Conservation (phyloP, 805 yeast species). For the Candida easanensis region DNA sequence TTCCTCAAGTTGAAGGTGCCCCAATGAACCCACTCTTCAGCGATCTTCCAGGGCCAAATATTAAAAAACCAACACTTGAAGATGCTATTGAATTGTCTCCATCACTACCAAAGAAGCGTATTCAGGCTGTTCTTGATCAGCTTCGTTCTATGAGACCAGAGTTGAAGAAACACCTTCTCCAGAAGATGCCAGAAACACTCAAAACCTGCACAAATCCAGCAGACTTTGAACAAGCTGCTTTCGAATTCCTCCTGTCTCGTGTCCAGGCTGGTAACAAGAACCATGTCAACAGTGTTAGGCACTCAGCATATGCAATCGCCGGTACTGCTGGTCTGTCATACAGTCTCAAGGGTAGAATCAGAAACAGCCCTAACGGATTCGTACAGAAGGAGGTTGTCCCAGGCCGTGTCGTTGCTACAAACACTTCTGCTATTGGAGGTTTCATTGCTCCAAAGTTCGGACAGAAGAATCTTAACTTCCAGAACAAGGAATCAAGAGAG, state of each 20-base stretch:
- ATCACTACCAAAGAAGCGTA: slow-evolving; percentile 3
- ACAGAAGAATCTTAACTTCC: slow-evolving; percentile 33
- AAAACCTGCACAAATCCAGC: slow-evolving; percentile 22
- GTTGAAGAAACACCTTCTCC: slow-evolving; percentile 53
- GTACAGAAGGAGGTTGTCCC: slow-evolving; percentile 53
- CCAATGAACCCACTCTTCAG: slow-evolving; percentile 35
- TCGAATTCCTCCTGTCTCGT: slow-evolving; percentile 30
- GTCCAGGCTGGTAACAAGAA: slow-evolving; percentile 8
- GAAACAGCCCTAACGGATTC: slow-evolving; percentile 70
- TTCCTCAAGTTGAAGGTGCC: slow-evolving; percentile 25
- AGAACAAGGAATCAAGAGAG: slow-evolving; percentile 42
- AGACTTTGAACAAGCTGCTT: slow-evolving; percentile 28
- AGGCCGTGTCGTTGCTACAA: slow-evolving; percentile 58
- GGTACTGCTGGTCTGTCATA: slow-evolving; percentile 82
- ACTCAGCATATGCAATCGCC: slow-evolving; percentile 33
- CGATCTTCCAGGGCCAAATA: too few species aligned
- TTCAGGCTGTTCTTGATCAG: slow-evolving; percentile 10
- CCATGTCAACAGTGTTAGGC: slow-evolving; percentile 9
- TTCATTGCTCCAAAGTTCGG: slow-evolving; percentile 37
- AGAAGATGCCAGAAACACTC: slow-evolving; percentile 44
- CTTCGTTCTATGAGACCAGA: slow-evolving; percentile 39
- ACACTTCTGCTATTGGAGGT: slow-evolving; percentile 57
- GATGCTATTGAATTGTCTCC: slow-evolving; percentile 5
- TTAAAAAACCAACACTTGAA: slow-evolving; percentile 21
- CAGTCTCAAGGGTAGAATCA: slow-evolving; percentile 61